Percentiles rank a stretch among this genome's conserved stretches.
Conservation (phyloP, 1,284 basidiomycete species). For the Tylopilus orsonianus region DNA sequence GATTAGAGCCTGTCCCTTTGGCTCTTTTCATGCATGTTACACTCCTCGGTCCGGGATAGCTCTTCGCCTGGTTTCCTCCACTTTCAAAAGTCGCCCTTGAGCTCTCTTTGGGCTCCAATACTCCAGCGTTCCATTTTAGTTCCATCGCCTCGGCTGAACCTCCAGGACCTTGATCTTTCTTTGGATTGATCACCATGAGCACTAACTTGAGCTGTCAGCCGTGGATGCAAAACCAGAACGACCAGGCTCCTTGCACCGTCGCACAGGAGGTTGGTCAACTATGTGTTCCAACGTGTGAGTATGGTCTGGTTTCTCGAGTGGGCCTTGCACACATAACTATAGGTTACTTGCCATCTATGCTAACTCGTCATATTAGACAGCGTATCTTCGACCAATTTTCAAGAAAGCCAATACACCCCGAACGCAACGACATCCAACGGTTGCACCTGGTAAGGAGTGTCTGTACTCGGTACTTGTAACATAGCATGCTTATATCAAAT, state of each 20-base stretch:
- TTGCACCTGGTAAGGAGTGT: conserved; percentile 27
- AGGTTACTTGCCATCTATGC: neutral
- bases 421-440: conserved; percentile 11
- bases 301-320: neutral
- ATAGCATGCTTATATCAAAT: neutral
- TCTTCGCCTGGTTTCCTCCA: neutral
- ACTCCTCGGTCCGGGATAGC: neutral
- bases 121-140: neutral
- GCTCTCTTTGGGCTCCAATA: neutral
- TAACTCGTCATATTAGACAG: conserved; percentile 12
- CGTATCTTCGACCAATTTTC: conserved; percentile 17
- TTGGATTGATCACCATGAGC: conserved; percentile 8
- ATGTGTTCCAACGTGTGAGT: conserved; percentile 21
- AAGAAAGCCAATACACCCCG: conserved; percentile 21
- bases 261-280: conserved; percentile 23
- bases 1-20: neutral
- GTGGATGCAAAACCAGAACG: conserved; percentile 18
- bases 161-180: neutral
- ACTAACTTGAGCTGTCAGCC: conserved; percentile 5
- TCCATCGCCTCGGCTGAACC: neutral
- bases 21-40: conserved; percentile 5
- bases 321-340: neutral
- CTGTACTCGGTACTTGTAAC: neutral
- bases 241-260: conserved; percentile 13
- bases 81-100: neutral